Evolutionary conservation across 306 rosid genomes (phyloP), one percentile per base, ranked within the genome.

Genomic region (Sechiopsis laciniata): DNA sequence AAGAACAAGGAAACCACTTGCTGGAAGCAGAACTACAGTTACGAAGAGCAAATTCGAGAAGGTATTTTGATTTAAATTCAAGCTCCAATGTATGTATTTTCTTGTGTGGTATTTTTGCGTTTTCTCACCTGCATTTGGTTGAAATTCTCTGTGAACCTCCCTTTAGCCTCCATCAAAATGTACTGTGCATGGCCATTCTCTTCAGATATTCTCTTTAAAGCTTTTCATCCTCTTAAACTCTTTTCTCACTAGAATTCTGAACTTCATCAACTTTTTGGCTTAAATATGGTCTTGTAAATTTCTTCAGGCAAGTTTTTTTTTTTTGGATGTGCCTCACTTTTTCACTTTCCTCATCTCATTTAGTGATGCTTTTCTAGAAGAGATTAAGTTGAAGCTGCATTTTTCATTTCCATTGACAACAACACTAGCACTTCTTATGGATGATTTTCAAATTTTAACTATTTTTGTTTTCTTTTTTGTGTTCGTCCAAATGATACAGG

Each of bases 1-100:
- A 74, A 84, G 88, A 85, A 85, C 78, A 80, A 86, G 81, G 78
- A 86, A 79, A 77, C 76, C 88, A 22, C 59, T 86, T 75, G 77
- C 91, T 2, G 89, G 83, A 71, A 89, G 84, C 82, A 85, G 74
- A 85, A 83, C 76, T 67, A 70, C 86, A 60, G 76, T 51, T 78
- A 62, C 13, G 0, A 95, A 79, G 88, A 82, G 87, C 88, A 91
- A 85, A 84, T 56, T 76, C 40, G 89, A 80, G 55, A 86, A 79
- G 96, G 99, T 95, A 91, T 74, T 55, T 58, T 52, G 22, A 29
- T 56, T 42, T 75, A 73, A 79, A 51, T 81, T 75, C 73, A 55
- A 19, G 15, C 37, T 56, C 11, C 73, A 22, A 46, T 9, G 10
- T 2, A 10, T 48, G 2, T 50, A 22, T 20, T 17, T 37, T 37